Evolutionary conservation across 495 filamentous ascomycete species (phyloP), one percentile per base, ranked within the genome.

Genomic region (Rhizodiscina lignyota): DNA sequence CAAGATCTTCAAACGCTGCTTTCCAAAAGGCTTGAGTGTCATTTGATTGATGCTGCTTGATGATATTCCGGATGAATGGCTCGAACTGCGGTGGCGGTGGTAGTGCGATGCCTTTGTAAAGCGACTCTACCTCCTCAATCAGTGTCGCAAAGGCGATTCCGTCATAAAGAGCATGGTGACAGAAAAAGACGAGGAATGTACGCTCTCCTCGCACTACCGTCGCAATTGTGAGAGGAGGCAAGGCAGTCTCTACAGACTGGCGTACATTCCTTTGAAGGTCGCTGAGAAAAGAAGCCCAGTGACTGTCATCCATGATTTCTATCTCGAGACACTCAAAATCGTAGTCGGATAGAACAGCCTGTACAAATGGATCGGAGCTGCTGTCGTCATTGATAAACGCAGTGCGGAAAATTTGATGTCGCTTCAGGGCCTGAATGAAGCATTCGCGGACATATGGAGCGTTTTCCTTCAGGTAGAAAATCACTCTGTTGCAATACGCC

Each of bases 81-180:
- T 64, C 60, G 36, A 71, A 73, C 3, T 52, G 39, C 4, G 60
- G 54, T 16, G 62, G 38, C 1, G 54, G 35, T 1, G 61, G 53
- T 4, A 85, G 54, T 3, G 36, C 5, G 0, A 55, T 15, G 4
- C 64, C 63, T 2, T 50, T 32, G 29, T 72, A 63, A 4, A 58
- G 38, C 13, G 54, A 48, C 40, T 85, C 68, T 2, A 82, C 59
- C 39, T 86, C 81, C 0, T 70, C 48, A 2, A 86, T 56, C 0
- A 91, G 54, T 13, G 64, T 51, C 21, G 63, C 56, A 24, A 87
- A 72, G 1, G 77, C 78, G 19, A 72, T 64, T 15, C 77, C 83
- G 53, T 91, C 83, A 45, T 91, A 86, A 1, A 87, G 51, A 2
- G 82, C 79, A 52, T 91, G 83, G 45, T 87, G 83, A 30, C 48